phyloP scores from a whole-genome alignment of 192 early-diverging fungal species.

The Chytriomyces hyalinus region DNA sequence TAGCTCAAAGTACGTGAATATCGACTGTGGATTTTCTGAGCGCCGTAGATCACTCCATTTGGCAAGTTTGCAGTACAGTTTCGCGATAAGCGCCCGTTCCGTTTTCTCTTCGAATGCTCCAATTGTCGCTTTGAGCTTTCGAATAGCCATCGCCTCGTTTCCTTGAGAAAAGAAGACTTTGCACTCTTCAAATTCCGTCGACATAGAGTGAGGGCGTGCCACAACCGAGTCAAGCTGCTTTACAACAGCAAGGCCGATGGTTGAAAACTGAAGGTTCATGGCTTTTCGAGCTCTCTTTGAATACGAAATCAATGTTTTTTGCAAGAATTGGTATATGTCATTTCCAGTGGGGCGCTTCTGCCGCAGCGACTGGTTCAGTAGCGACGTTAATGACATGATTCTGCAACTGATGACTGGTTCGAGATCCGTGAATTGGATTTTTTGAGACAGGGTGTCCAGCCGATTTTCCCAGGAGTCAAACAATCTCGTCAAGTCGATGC shows the following conservation, averaged over 20 bases:
- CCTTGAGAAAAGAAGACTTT: slow-evolving; percentile 44
- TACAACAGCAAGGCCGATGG: slow-evolving; percentile 31
- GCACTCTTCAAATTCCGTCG: slow-evolving; percentile 35
- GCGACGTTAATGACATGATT: slow-evolving; percentile 10
- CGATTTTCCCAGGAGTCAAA: slow-evolving; percentile 36
- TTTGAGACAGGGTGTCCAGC: slow-evolving; percentile 9
- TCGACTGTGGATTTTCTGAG: slow-evolving; percentile 35
- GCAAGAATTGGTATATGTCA: neutral
- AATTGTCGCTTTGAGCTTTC: slow-evolving; percentile 37
- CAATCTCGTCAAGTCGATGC: neutral
- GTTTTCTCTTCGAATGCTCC: neutral
- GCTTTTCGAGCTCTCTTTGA: slow-evolving; percentile 40
- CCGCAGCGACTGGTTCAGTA: slow-evolving; percentile 26
- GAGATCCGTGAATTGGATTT: slow-evolving; percentile 34
- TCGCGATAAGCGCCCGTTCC: neutral
- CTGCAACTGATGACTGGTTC: slow-evolving; percentile 40
- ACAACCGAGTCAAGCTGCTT: slow-evolving; percentile 16
- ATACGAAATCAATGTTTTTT: slow-evolving; percentile 28
- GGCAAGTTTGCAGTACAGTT: slow-evolving; percentile 42
- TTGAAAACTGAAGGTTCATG: slow-evolving; percentile 35
- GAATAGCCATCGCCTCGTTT: slow-evolving; percentile 39
- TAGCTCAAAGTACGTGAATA: slow-evolving; percentile 43
- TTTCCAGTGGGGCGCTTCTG: slow-evolving; percentile 20
- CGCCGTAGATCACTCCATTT: slow-evolving; percentile 45
- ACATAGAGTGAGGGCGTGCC: neutral